Evolutionary conservation across 1,139 yeast species (phyloP).

Genomic region (Kodamaea suecica): DNA sequence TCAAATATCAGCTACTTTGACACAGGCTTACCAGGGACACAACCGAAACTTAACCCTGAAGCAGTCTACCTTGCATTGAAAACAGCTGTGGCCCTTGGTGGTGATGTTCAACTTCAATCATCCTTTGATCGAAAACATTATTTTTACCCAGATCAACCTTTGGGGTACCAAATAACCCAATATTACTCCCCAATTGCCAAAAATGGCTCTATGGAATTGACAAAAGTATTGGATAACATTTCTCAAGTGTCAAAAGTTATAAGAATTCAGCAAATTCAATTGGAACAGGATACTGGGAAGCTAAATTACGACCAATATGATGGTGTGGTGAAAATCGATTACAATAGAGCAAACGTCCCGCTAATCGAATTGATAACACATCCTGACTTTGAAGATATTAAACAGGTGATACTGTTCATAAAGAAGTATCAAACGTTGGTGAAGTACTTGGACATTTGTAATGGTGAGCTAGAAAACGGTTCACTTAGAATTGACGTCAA

Average conservation of each 20-base stretch:
- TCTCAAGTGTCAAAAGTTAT: conserved; percentile 39
- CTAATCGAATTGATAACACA: conserved; percentile 86
- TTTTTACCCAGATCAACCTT: conserved; percentile 94
- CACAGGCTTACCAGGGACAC: conserved; percentile 89
- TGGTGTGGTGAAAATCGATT: conserved; percentile 57
- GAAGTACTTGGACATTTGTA: conserved; percentile 65
- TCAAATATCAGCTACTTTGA: conserved; percentile 75
- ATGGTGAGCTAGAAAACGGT: conserved; percentile 92
- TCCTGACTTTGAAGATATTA: conserved; percentile 73
- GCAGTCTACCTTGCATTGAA: conserved; percentile 69
- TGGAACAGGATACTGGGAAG: conserved; percentile 95
- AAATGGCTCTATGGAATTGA: conserved; percentile 56
- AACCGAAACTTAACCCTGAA: conserved; percentile 76
- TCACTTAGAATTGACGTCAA: conserved; percentile 95
- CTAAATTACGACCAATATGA: conserved; percentile 54
- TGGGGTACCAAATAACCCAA: conserved; percentile 95
- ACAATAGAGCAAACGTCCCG: conserved; percentile 83
- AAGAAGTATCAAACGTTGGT: conserved; percentile 76
- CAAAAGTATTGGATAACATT: conserved; percentile 53
- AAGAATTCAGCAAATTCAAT: conserved; percentile 69
- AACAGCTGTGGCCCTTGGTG: conserved; percentile 69
- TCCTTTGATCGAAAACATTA: conserved; percentile 92
- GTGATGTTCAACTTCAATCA: conserved; percentile 54
- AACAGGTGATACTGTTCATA: conserved; percentile 74
- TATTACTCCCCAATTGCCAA: conserved; percentile 76